Conservation (phyloP, 768 basidiomycete species). For the Collybia nuda region DNA sequence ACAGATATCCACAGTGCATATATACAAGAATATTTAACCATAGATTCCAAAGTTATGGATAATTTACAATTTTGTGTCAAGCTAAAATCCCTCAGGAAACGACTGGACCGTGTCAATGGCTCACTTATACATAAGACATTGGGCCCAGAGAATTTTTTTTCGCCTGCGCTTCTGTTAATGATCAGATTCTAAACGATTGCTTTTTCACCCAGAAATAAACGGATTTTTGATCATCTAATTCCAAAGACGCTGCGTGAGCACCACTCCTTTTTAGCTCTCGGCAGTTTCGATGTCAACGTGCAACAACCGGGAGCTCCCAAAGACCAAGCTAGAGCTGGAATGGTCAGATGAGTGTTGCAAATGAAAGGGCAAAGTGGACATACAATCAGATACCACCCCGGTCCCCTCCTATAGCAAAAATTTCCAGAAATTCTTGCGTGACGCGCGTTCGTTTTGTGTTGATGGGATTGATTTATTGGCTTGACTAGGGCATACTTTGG, state of each 20-base stretch:
- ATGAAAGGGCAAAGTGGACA: constrained; percentile 19
- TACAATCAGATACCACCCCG: constrained; percentile 55
- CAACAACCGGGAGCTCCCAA: constrained; percentile 92
- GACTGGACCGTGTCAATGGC: too few species aligned
- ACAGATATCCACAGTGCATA: too few species aligned
- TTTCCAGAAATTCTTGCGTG: constrained; percentile 63
- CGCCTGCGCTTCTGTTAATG: too few species aligned
- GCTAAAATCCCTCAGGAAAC: too few species aligned
- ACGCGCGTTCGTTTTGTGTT: constrained; percentile 90
- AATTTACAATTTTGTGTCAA: too few species aligned
- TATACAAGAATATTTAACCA: too few species aligned
- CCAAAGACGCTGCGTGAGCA: not conserved
- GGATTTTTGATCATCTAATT: not conserved
- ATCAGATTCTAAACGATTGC: too few species aligned
- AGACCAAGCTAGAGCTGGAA: constrained; percentile 50
- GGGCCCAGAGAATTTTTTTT: too few species aligned
- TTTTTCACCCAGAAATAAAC: not conserved
- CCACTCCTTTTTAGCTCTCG: not conserved
- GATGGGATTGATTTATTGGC: constrained; percentile 90
- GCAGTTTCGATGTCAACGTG: too few species aligned
- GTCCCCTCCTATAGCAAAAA: constrained; percentile 38
- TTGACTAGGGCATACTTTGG: constrained; percentile 86
- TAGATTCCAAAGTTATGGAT: too few species aligned
- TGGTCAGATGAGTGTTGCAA: constrained; percentile 4
- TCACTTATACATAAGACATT: too few species aligned